Conservation (phyloP, 305 asterid species). For the Fraxinus paxiana region DNA sequence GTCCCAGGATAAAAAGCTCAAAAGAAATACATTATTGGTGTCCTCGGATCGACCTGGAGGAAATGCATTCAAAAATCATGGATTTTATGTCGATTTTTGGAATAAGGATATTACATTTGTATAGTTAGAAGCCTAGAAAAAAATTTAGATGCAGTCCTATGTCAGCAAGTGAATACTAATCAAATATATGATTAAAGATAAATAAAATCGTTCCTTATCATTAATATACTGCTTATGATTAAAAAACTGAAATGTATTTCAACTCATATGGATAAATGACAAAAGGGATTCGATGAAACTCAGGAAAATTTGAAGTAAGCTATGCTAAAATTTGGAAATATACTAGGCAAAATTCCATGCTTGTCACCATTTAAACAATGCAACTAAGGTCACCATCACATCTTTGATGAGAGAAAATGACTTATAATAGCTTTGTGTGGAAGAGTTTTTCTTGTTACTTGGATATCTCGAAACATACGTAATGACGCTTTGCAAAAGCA, state of each 20-base stretch:
- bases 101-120: constrained; percentile 23
- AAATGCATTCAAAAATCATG: background rate
- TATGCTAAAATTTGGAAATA: constrained; percentile 4
- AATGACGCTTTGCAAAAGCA: background rate
- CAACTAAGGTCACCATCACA: background rate
- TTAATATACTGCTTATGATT: background rate
- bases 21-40: background rate
- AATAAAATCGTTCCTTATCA: background rate
- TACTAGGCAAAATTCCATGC: background rate
- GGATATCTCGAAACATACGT: background rate
- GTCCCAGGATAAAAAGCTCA: background rate
- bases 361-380: background rate
- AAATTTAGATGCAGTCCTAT: constrained; percentile 11
- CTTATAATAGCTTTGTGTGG: background rate
- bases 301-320: constrained; percentile 20
- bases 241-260: background rate
- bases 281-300: constrained; percentile 17
- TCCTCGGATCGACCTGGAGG: constrained; percentile 1
- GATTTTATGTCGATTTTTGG: background rate
- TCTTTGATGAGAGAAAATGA: background rate
- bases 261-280: background rate
- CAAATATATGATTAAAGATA: constrained; percentile 17
- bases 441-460: background rate
- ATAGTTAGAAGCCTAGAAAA: constrained; percentile 28
- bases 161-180: constrained; percentile 9